Percentiles rank a stretch among this genome's conserved stretches.
phyloP scores from a whole-genome alignment of 805 yeast genomes.

The Deakozyma indianensis region DNA sequence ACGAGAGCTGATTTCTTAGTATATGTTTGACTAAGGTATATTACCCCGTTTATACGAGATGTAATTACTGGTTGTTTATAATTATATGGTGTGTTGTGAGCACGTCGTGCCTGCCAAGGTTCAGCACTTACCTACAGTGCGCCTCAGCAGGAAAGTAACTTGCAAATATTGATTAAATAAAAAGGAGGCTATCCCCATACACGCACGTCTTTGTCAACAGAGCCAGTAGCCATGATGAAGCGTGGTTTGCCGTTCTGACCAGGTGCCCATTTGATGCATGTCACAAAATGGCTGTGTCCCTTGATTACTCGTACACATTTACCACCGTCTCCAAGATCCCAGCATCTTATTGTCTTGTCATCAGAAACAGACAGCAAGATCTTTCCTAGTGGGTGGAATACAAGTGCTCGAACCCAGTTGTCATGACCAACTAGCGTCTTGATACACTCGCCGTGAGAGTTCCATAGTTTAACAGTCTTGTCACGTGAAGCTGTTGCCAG shows the following conservation, averaged over 20 bases:
- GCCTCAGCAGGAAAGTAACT: no score
- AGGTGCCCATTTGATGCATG: constrained; percentile 30
- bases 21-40: no score
- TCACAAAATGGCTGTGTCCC: constrained; percentile 66
- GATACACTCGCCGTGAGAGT: constrained; percentile 45
- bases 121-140: no score
- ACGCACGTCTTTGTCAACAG: constrained; percentile 31
- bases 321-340: constrained; percentile 47
- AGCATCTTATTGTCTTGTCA: constrained; percentile 58
- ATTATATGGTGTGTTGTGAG: no score
- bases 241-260: constrained; percentile 35
- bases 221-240: constrained; percentile 50
- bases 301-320: constrained; percentile 35
- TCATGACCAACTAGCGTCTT: constrained; percentile 57
- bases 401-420: constrained; percentile 69
- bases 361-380: constrained; percentile 62
- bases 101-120: no score
- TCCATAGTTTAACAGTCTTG: constrained; percentile 60
- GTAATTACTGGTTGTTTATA: no score
- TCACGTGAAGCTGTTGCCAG: constrained; percentile 74
- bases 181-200: constrained; percentile 1
- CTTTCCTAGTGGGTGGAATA: constrained; percentile 63
- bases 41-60: no score
- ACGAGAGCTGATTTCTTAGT: no score
- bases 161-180: no score